Percentiles rank a stretch among this genome's conserved stretches.
Evolutionary conservation across 352 stramenopile species (phyloP).

Genomic region (Globisporangium okanoganense): DNA sequence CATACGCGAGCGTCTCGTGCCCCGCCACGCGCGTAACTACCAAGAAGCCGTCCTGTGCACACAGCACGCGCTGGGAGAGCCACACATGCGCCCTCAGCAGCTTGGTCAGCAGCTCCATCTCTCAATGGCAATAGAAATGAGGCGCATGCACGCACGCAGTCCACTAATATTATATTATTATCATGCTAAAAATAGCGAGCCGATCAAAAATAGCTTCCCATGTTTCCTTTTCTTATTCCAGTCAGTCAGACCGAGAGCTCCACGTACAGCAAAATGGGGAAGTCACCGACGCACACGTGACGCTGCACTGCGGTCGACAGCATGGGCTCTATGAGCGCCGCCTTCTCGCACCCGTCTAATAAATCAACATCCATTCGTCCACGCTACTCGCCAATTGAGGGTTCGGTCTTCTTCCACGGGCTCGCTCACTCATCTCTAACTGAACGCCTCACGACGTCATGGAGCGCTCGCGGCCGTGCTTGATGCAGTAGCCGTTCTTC

Average conservation of each 20-base stretch:
- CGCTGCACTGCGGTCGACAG: not conserved
- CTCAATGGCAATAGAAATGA: not conserved
- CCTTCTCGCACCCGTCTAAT: constrained; percentile 6
- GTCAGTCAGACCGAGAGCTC: not conserved
- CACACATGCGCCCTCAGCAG: constrained; percentile 36
- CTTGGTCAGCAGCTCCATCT: constrained; percentile 25
- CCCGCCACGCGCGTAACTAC: constrained; percentile 22
- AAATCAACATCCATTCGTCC: constrained; percentile 12
- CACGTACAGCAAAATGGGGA: not conserved
- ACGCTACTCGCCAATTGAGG: not conserved
- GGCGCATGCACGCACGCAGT: no score
- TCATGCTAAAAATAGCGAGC: not conserved
- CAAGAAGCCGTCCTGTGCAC: constrained; percentile 33
- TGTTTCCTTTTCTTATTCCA: not conserved
- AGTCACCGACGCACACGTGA: not conserved
- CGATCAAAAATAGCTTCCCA: not conserved
- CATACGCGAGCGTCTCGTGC: constrained; percentile 24
- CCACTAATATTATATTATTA: no score
- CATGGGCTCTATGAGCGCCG: not conserved
- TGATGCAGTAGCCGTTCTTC: constrained; percentile 89
- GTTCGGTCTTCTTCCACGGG: not conserved
- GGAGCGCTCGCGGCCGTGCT: constrained; percentile 74
- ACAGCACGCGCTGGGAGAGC: constrained; percentile 25
- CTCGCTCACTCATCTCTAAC: not conserved
- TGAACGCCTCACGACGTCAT: constrained; percentile 41